Percentiles rank a stretch among this genome's conserved stretches.
Evolutionary conservation across 176 grass and related monocot species (phyloP).

Genomic region (Triticum aestivum): DNA sequence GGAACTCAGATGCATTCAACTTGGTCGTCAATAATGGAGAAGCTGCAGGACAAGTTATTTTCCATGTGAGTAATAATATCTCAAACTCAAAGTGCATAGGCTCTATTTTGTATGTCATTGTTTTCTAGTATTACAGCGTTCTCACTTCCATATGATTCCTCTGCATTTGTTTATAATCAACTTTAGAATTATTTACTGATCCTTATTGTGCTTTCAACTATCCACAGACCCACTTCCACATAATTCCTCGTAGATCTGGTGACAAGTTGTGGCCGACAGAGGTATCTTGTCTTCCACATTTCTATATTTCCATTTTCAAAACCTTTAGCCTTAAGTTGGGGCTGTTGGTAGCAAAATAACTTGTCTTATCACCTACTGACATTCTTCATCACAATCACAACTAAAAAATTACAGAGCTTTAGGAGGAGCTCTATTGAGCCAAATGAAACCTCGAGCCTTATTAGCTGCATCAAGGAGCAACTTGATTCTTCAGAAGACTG

Average conservation of each 20-base stretch:
- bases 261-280: conserved; percentile 76
- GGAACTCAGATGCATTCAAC: conserved; percentile 73
- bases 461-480: conserved; percentile 61
- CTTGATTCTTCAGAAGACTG: conserved; percentile 30
- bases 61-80: conserved; percentile 60
- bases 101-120: background rate
- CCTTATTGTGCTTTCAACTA: background rate
- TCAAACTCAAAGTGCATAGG: background rate
- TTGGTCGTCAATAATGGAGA: conserved; percentile 83
- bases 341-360: background rate
- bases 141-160: background rate
- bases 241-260: conserved; percentile 77
- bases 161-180: background rate
- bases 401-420: conserved; percentile 50
- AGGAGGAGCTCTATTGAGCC: conserved; percentile 64
- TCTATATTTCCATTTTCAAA: background rate
- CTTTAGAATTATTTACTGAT: background rate
- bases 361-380: background rate
- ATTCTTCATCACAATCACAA: background rate
- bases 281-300: conserved; percentile 35
- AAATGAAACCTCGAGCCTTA: conserved; percentile 53
- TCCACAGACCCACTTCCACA: conserved; percentile 86
- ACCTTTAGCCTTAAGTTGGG: background rate
- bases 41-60: conserved; percentile 90
- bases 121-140: background rate